These are phyloP conservation scores for Dactylellina parvicollis DNA, from an alignment of 2,329 filamentous ascomycete species.

Conservation along the genomic window DNA sequence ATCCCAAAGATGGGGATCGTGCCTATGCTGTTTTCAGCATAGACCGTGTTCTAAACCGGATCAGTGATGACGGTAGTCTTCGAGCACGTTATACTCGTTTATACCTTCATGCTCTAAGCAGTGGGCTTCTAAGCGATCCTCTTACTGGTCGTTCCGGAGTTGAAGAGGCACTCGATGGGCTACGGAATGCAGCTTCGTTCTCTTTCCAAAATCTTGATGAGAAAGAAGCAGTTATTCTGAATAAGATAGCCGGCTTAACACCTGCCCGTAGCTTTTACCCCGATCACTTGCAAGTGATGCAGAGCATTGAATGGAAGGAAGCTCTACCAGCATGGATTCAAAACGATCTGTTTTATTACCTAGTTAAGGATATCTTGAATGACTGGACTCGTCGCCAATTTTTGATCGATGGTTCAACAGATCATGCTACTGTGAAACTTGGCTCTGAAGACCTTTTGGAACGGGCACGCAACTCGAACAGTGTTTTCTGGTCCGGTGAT, in stretches of 20 bases:
- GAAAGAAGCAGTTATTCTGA: constrained; percentile 61
- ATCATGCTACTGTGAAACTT: neutral
- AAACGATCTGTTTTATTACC: constrained; percentile 62
- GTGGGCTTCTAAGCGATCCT: constrained; percentile 65
- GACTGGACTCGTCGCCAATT: constrained; percentile 56
- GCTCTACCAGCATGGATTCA: constrained; percentile 62
- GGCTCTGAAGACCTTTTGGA: constrained; percentile 17
- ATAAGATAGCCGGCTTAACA: constrained; percentile 62
- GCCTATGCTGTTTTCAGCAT: constrained; percentile 64
- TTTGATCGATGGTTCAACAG: neutral
- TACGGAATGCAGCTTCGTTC: constrained; percentile 65
- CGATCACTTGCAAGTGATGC: constrained; percentile 62
- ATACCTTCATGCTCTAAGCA: constrained; percentile 68
- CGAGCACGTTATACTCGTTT: constrained; percentile 66
- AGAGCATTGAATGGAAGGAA: constrained; percentile 63
- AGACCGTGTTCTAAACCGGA: constrained; percentile 65
- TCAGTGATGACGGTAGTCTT: constrained; percentile 66
- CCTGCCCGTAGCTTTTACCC: constrained; percentile 65
- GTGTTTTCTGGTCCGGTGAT: constrained; percentile 16
- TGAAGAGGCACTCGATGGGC: constrained; percentile 66
- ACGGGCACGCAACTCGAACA: constrained; percentile 24
- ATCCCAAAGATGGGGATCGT: constrained; percentile 1
- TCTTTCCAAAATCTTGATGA: constrained; percentile 64
- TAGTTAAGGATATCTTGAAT: constrained; percentile 61
- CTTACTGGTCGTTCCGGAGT: constrained; percentile 67